Conservation (phyloP, 1,284 basidiomycete genomes). For the Agaricales sp. region DNA sequence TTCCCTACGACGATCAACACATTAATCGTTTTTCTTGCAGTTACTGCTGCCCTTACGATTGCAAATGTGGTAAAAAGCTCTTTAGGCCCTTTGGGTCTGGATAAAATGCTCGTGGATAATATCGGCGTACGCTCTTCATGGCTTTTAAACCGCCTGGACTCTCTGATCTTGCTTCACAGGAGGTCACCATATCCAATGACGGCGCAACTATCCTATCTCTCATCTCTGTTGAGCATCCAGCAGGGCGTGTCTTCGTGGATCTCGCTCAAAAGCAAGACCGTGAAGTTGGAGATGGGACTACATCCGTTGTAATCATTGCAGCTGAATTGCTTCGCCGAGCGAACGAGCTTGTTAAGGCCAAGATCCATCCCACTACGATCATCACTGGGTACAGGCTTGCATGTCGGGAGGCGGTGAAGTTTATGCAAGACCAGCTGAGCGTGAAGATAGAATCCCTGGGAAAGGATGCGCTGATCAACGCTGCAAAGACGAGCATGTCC, state of each 20-base stretch:
- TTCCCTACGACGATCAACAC: neutral
- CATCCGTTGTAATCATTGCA: constrained; percentile 96
- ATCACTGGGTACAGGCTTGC: constrained; percentile 98
- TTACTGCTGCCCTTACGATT: constrained; percentile 92
- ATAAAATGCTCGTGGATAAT: constrained; percentile 99
- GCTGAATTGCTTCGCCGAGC: constrained; percentile 92
- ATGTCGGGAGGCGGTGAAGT: constrained; percentile 95
- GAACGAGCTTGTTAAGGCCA: constrained; percentile 97
- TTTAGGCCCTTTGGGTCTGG: constrained; percentile 88
- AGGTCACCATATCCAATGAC: constrained; percentile 99
- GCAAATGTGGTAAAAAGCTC: constrained; percentile 98
- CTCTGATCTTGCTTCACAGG: constrained; percentile 34
- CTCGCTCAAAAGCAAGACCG: constrained; percentile 99
- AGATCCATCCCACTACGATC: constrained; percentile 98
- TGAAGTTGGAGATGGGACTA: constrained; percentile 99
- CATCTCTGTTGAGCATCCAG: constrained; percentile 88
- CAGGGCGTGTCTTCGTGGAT: constrained; percentile 94
- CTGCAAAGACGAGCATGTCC: constrained; percentile 98
- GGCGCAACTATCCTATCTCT: constrained; percentile 96
- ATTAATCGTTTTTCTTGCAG: constrained; percentile 29
- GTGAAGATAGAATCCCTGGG: constrained; percentile 92
- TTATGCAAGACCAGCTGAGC: constrained; percentile 96
- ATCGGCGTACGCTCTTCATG: constrained; percentile 63
- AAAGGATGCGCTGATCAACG: constrained; percentile 88
- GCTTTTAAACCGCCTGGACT: constrained; percentile 7